Evolutionary conservation across 2,329 filamentous ascomycete genomes (phyloP), one percentile per base, ranked within the genome.

Genomic region (Colletotrichum tamarilloi): DNA sequence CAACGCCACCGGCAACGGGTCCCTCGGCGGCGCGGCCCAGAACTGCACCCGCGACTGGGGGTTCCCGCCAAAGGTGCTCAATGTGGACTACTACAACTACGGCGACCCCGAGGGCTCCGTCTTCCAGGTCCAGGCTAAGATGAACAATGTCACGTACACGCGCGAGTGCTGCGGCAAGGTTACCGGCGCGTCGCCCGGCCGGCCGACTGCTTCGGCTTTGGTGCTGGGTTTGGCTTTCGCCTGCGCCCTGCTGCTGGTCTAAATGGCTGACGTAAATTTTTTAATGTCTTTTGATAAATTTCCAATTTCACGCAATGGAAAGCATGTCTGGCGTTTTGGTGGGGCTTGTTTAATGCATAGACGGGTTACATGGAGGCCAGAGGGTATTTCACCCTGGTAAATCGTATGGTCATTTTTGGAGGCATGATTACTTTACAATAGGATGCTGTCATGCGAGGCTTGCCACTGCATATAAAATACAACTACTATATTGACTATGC

Each of bases 61-160:
- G 24, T 88, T 90, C 9, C 87, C 93, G 0, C 95, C 94, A 2
- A 96, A 93, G 78, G 91, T 95, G 78, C 85, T 97, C 62, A 91
- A 97, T 67, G 94, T 97, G 30, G 94, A 97, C 80, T 97, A 94
- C 82, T 97, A 97, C 83, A 95, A 97, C 80, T 86, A 87, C 73
- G 93, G 93, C 35, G 86, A 84, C 46, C 88, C 81, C 38, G 87
- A 84, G 4, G 94, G 94, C 2, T 93, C 92, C 3, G 94, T 97
- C 11, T 97, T 97, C 78, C 88, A 92, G 78, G 92, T 92, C 7
- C 92, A 92, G 1, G 92, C 92, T 0, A 81, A 86, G 67, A 87
- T 90, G 73, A 96, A 95, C 81, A 91, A 92, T 72, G 92, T 95
- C 68, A 92, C 89, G 0, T 95, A 95, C 78, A 87, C 88, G 38